These are phyloP conservation scores for Talaromyces atroroseus DNA, from an alignment of 2,329 filamentous ascomycete species.

Conservation along the genomic window DNA sequence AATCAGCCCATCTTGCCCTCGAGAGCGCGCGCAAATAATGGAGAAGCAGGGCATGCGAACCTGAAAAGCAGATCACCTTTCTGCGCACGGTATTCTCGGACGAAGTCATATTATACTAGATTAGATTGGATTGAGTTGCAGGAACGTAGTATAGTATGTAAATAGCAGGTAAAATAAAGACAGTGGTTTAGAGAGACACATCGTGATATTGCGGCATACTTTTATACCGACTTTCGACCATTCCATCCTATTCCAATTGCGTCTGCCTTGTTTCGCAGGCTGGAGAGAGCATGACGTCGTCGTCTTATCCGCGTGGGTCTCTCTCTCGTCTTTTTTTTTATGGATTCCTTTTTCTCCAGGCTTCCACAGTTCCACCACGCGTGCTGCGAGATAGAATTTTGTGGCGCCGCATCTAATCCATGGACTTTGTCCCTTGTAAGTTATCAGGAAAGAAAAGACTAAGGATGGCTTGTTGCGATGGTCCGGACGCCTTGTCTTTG, in stretches of 20 bases:
- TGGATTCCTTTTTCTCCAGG: not conserved
- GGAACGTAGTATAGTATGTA: no score
- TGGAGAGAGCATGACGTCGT: conserved; percentile 1
- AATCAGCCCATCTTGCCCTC: not conserved
- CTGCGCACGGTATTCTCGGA: conserved; percentile 1
- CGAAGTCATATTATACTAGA: not conserved
- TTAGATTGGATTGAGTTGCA: no score
- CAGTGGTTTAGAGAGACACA: conserved; percentile 2
- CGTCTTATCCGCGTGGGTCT: not conserved
- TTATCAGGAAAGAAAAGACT: no score
- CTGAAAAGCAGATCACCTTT: conserved; percentile 9
- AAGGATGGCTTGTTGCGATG: no score
- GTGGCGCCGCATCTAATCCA: not conserved
- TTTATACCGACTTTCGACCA: no score
- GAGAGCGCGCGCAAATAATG: no score
- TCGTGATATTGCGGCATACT: no score
- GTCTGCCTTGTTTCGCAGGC: not conserved
- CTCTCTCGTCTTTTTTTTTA: not conserved
- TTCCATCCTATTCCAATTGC: no score
- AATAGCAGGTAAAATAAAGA: not conserved
- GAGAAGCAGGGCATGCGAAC: not conserved
- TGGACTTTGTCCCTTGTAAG: no score
- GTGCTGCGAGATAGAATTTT: not conserved
- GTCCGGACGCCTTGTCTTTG: no score
- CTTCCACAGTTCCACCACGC: not conserved